phyloP scores from a whole-genome alignment of 2,329 filamentous ascomycete species.

The Fusarium napiforme region DNA sequence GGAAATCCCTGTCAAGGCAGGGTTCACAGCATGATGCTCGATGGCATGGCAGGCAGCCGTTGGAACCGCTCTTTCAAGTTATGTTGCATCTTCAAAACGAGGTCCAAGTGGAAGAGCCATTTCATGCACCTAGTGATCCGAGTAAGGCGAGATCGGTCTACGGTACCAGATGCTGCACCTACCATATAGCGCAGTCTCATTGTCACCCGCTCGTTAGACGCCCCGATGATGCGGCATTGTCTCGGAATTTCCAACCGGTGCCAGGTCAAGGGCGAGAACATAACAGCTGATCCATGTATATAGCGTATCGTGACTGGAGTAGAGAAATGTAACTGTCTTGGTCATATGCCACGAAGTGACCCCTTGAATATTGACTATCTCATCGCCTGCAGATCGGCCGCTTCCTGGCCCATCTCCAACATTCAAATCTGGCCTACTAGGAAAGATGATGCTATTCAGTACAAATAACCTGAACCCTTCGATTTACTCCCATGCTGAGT shows the following conservation, averaged over 20 bases:
- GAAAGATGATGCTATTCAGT: background rate
- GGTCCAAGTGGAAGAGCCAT: no score
- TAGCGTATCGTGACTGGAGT: no score
- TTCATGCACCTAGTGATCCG: rapidly evolving
- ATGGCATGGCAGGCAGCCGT: background rate
- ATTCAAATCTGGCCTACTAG: background rate
- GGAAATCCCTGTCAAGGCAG: background rate
- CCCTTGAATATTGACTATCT: background rate
- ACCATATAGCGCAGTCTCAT: background rate
- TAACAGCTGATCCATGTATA: no score
- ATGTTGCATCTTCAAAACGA: background rate
- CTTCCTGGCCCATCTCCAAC: background rate
- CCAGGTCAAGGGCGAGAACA: background rate
- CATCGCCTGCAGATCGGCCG: no score
- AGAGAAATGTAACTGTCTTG: background rate
- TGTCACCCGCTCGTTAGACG: background rate
- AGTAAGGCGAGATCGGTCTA: no score
- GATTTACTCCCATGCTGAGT: background rate
- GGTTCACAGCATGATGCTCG: background rate
- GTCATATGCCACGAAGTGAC: background rate
- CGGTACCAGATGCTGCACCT: background rate
- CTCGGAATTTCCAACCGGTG: background rate
- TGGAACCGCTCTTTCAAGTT: no score
- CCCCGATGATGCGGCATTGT: background rate
- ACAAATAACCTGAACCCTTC: background rate